These are phyloP conservation scores for Suillus bovinus DNA, from an alignment of 768 basidiomycete genomes.

Conservation along the genomic window DNA sequence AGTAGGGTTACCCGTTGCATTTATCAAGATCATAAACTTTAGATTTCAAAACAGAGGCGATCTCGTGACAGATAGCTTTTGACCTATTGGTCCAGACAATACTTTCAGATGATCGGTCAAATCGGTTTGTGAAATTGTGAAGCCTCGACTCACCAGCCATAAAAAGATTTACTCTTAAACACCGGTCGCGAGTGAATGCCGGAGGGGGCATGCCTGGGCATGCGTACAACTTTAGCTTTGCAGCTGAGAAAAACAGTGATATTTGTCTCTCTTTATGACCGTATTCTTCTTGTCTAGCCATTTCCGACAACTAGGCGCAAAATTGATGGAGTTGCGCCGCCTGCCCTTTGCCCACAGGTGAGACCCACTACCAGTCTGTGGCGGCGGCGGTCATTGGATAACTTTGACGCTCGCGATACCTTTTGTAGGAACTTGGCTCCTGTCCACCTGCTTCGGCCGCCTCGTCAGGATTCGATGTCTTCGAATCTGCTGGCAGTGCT, in stretches of 20 bases:
- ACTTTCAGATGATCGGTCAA: background rate
- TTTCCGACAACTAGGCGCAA: background rate
- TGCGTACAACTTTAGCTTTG: background rate
- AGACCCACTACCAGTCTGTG: background rate
- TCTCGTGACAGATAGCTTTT: background rate
- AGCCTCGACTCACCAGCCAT: background rate
- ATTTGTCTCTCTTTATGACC: background rate
- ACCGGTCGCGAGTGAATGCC: background rate
- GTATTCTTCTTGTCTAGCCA: background rate
- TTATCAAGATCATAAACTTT: background rate
- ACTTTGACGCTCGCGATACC: background rate
- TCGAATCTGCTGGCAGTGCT: conserved; percentile 3
- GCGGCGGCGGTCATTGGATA: background rate
- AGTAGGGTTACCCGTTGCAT: background rate
- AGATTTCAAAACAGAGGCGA: background rate
- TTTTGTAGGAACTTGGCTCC: background rate
- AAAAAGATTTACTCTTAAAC: background rate
- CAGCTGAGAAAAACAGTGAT: background rate
- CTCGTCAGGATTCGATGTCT: background rate
- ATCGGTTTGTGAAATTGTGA: no score
- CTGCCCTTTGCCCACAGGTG: conserved; percentile 1
- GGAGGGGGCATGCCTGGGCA: background rate
- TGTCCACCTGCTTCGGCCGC: background rate
- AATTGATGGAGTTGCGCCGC: background rate
- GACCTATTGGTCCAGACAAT: background rate